Conservation (phyloP, 2,329 filamentous ascomycete genomes). For the Penicillium olsonii region DNA sequence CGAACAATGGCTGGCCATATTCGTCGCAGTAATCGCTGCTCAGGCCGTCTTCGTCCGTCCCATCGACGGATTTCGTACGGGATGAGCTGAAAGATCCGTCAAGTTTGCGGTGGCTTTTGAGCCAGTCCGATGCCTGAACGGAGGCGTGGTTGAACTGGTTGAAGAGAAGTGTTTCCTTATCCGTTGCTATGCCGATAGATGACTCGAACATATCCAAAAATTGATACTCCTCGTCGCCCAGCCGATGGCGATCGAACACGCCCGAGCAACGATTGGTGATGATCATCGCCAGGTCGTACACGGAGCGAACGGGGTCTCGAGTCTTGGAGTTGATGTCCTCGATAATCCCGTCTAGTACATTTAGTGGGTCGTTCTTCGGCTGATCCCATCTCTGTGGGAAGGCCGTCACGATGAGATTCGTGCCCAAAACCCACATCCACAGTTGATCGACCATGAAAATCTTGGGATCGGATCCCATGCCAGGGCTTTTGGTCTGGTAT, state of each 20-base stretch:
- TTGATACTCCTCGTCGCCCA: constrained; percentile 62
- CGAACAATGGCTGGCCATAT: constrained; percentile 49
- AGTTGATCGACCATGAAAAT: constrained; percentile 71
- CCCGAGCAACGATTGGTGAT: constrained; percentile 63
- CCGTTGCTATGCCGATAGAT: constrained; percentile 58
- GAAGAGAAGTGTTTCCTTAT: constrained; percentile 61
- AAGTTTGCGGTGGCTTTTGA: constrained; percentile 51
- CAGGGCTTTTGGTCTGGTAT: constrained; percentile 50
- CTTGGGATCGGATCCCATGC: constrained; percentile 51
- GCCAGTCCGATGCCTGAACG: constrained; percentile 57
- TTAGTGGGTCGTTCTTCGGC: constrained; percentile 62
- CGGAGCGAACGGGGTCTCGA: constrained; percentile 58
- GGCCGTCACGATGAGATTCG: constrained; percentile 57
- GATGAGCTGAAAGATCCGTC: constrained; percentile 30
- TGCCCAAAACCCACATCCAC: constrained; percentile 65
- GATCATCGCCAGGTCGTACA: constrained; percentile 64
- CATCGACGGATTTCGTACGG: constrained; percentile 7
- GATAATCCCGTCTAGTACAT: constrained; percentile 62
- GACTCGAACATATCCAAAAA: constrained; percentile 70
- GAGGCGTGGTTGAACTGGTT: constrained; percentile 61
- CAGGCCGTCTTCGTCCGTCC: constrained; percentile 6
- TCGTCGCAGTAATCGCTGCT: constrained; percentile 28
- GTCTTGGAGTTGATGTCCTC: constrained; percentile 68
- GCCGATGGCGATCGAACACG: constrained; percentile 61
- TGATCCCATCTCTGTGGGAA: constrained; percentile 49